Percentiles rank a stretch among this genome's conserved stretches.
Conservation (phyloP, 179 eudicot genomes). For the Heliamphora pulchella region DNA sequence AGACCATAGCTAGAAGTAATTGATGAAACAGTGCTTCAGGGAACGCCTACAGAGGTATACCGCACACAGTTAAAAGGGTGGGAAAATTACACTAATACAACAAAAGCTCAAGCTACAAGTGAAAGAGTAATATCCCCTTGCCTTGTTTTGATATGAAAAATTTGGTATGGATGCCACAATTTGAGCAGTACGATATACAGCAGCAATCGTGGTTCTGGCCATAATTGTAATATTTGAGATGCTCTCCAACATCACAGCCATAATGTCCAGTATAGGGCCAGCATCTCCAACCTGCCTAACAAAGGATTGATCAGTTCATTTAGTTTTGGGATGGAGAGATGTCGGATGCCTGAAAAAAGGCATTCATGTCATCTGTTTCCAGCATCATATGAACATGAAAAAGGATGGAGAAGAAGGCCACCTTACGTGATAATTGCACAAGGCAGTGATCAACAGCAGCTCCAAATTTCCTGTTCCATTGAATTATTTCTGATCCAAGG, state of each 20-base stretch:
- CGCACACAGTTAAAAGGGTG: background rate
- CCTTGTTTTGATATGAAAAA: slow-evolving; percentile 66
- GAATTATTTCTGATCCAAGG: slow-evolving; percentile 50
- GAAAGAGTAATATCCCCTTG: slow-evolving; percentile 17
- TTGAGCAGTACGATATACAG: slow-evolving; percentile 84
- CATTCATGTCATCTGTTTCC: slow-evolving; percentile 30
- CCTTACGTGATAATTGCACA: slow-evolving; percentile 53
- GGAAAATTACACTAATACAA: background rate
- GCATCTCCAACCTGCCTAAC: slow-evolving; percentile 83
- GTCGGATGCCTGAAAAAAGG: background rate
- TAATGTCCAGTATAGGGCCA: slow-evolving; percentile 71
- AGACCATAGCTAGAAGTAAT: slow-evolving; percentile 62
- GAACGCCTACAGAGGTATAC: slow-evolving; percentile 28
- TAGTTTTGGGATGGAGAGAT: background rate
- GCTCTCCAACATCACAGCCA: slow-evolving; percentile 82
- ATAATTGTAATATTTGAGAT: slow-evolving; percentile 48
- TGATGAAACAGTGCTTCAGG: slow-evolving; percentile 61
- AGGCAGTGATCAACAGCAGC: slow-evolving; percentile 70
- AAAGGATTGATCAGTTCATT: slow-evolving; percentile 3
- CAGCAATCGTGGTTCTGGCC: slow-evolving; percentile 63
- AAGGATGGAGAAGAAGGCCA: slow-evolving; percentile 18
- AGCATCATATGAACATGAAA: slow-evolving; percentile 29
- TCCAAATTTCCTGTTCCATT: slow-evolving; percentile 53
- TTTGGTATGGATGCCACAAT: slow-evolving; percentile 73
- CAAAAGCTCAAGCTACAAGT: background rate